phyloP scores from a whole-genome alignment of 306 rosid species.

The Acmispon strigosus region DNA sequence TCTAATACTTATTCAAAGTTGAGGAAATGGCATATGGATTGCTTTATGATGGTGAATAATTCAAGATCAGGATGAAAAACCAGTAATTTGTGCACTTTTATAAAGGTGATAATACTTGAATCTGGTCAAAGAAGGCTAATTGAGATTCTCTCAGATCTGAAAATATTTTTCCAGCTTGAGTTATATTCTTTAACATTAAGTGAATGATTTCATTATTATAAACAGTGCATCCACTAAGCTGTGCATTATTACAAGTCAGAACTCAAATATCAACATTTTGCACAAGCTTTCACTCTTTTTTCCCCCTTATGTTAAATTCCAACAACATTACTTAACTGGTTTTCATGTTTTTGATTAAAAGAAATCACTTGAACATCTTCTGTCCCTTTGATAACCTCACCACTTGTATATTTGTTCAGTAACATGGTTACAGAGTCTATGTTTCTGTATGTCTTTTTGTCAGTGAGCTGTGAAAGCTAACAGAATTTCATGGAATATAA shows the following conservation, averaged over 20 bases:
- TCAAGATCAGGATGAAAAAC: not conserved
- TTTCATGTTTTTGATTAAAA: not conserved
- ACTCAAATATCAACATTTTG: not conserved
- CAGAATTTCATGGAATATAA: not conserved
- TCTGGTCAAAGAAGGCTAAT: not conserved
- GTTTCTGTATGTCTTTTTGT: not conserved
- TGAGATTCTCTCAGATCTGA: not conserved
- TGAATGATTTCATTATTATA: not conserved
- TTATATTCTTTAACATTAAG: not conserved
- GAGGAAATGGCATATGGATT: slow-evolving; percentile 5
- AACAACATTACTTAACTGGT: not conserved
- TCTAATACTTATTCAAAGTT: not conserved
- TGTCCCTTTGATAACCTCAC: not conserved
- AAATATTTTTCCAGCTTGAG: not conserved
- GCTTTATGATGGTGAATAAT: not conserved
- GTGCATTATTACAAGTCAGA: not conserved
- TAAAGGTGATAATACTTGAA: not conserved
- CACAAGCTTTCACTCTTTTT: not conserved
- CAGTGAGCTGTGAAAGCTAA: not conserved
- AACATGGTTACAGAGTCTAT: not conserved
- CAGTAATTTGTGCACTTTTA: not conserved
- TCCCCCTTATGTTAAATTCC: not conserved
- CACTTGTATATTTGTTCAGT: not conserved
- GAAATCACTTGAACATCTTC: not conserved
- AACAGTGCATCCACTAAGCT: not conserved